Conservation (phyloP, 345 rosid species). For the Sisymbrium irio region DNA sequence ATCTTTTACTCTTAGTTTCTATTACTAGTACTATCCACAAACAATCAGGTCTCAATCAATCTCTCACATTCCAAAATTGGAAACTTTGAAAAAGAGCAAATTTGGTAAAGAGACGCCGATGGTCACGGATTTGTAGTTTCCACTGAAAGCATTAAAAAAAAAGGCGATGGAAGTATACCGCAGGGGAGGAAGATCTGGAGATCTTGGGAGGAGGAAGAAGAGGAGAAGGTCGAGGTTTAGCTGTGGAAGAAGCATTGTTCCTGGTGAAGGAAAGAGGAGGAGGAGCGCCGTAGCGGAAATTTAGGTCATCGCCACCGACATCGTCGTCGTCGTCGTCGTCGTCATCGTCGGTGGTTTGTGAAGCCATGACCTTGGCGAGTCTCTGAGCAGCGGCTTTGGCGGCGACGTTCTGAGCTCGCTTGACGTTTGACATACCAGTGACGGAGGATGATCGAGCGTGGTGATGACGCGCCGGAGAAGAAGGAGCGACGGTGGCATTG, state of each 20-base stretch:
- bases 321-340: constrained; percentile 55
- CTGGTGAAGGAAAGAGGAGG: constrained; percentile 71
- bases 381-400: constrained; percentile 98
- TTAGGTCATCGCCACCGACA: constrained; percentile 57
- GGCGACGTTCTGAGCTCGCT: constrained; percentile 87
- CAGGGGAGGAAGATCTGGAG: constrained; percentile 86
- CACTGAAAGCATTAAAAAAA: background rate
- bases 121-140: background rate
- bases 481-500: constrained; percentile 33
- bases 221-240: constrained; percentile 36
- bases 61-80: constrained; percentile 29
- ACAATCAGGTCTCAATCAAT: constrained; percentile 5
- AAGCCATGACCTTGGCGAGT: constrained; percentile 99
- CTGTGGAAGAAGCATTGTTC: constrained; percentile 29
- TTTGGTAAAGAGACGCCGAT: background rate
- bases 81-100: constrained; percentile 13
- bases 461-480: constrained; percentile 61
- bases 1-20: background rate
- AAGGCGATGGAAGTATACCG: constrained; percentile 40
- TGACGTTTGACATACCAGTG: constrained; percentile 70
- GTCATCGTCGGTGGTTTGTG: constrained; percentile 81
- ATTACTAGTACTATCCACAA: constrained; percentile 7
- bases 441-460: constrained; percentile 69
- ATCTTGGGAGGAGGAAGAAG: constrained; percentile 43
- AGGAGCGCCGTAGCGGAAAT: constrained; percentile 82